phyloP scores from a whole-genome alignment of 805 yeast genomes.

The Blastobotrys americana region DNA sequence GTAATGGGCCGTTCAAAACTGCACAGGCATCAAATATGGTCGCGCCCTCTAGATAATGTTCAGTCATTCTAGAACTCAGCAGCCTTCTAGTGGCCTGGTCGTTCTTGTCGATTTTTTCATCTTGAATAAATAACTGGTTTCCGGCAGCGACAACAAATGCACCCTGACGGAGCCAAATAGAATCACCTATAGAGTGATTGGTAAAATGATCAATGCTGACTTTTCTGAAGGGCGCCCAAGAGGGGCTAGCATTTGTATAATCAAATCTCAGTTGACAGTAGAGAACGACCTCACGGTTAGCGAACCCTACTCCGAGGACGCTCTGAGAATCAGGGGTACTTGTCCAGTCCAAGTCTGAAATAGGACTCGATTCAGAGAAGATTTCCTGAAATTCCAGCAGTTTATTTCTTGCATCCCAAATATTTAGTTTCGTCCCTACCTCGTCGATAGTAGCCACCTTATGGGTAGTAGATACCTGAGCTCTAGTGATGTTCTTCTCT shows the following conservation, averaged over 20 bases:
- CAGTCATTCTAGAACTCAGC: conserved; percentile 44
- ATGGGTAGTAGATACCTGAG: conserved; percentile 69
- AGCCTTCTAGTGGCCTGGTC: conserved; percentile 48
- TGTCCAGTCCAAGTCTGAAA: conserved; percentile 85
- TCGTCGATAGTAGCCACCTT: conserved; percentile 70
- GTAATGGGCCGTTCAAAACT: conserved; percentile 81
- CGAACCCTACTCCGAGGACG: conserved; percentile 74
- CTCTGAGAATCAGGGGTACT: conserved; percentile 58
- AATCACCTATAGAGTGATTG: conserved; percentile 78
- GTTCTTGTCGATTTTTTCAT: conserved; percentile 51
- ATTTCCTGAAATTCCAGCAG: conserved; percentile 54
- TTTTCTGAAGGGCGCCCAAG: conserved; percentile 68
- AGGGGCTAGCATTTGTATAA: conserved; percentile 72
- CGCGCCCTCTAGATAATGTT: conserved; percentile 4
- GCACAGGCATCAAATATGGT: conserved; percentile 61
- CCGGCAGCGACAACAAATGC: conserved; percentile 79
- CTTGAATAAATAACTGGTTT: conserved; percentile 79
- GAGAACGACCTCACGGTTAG: conserved; percentile 45
- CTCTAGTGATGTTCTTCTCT: conserved; percentile 41
- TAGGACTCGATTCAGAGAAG: conserved; percentile 32
- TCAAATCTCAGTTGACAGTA: conserved; percentile 83
- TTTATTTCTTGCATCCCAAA: conserved; percentile 74
- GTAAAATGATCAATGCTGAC: conserved; percentile 67
- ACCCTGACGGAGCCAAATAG: conserved; percentile 78
- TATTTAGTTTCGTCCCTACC: conserved; percentile 43